A percentile compares a stretch with the other conserved stretches of the same genome.
phyloP scores from a whole-genome alignment of 2,329 filamentous ascomycete genomes.

The Ophiostoma piceae region DNA sequence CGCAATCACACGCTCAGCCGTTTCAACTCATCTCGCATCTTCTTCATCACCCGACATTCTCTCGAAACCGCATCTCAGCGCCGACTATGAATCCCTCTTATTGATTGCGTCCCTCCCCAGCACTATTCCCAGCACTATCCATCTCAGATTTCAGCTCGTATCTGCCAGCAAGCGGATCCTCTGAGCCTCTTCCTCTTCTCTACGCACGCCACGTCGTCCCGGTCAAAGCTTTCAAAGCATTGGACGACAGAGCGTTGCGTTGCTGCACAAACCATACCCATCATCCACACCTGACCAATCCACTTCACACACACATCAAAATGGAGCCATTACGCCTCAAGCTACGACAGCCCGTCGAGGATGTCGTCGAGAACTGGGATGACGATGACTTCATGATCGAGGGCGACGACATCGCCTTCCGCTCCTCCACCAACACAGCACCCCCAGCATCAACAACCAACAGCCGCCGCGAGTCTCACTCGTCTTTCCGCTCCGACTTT shows the following conservation, averaged over 20 bases:
- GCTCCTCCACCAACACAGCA: slow-evolving; percentile 44
- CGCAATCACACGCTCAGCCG: background rate
- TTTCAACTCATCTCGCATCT: background rate
- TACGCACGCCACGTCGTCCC: slow-evolving; percentile 24
- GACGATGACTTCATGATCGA: slow-evolving; percentile 70
- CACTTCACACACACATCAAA: slow-evolving; percentile 13
- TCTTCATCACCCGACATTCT: background rate
- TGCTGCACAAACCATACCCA: background rate
- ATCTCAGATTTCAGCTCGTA: background rate
- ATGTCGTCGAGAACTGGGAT: slow-evolving; percentile 70
- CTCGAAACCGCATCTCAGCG: slow-evolving; percentile 15
- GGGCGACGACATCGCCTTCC: slow-evolving; percentile 58
- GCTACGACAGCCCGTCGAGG: slow-evolving; percentile 50
- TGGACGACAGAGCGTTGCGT: slow-evolving; percentile 22
- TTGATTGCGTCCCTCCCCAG: slow-evolving; percentile 27
- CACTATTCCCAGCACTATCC: background rate
- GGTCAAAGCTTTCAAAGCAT: slow-evolving; percentile 18
- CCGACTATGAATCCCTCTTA: slow-evolving; percentile 35
- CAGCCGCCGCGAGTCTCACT: slow-evolving; percentile 68
- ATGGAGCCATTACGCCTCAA: slow-evolving; percentile 56
- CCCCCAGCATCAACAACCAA: slow-evolving; percentile 37
- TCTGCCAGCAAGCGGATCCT: slow-evolving; percentile 15
- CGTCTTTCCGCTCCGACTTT: slow-evolving; percentile 78
- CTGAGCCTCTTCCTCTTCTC: slow-evolving; percentile 11
- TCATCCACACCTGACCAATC: slow-evolving; percentile 11